A percentile compares a stretch with the other conserved stretches of the same genome.
These are phyloP conservation scores for Penicillium tannophilum DNA, from an alignment of 495 filamentous ascomycete species.

Conservation along the genomic window DNA sequence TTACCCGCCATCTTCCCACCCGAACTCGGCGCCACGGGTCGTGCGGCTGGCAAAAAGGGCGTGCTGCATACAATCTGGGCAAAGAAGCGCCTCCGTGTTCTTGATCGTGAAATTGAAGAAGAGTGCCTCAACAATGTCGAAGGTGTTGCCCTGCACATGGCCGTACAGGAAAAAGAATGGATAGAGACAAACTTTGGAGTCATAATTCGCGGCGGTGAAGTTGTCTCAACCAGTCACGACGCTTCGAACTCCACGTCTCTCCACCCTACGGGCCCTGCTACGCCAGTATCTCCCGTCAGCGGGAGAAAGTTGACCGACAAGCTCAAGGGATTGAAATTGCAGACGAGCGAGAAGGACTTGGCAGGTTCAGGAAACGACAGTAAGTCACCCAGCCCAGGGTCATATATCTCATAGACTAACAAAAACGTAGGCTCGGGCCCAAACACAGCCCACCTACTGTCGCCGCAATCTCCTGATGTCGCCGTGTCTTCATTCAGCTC, in stretches of 20 bases:
- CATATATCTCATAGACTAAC: background rate
- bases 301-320: conserved; percentile 70
- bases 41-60: conserved; percentile 70
- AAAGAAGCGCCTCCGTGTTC: conserved; percentile 69
- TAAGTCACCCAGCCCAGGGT: conserved; percentile 26
- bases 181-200: conserved; percentile 79
- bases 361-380: conserved; percentile 41
- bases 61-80: conserved; percentile 84
- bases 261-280: conserved; percentile 33
- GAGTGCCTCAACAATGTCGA: conserved; percentile 69
- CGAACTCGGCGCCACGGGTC: conserved; percentile 63
- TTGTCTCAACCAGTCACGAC: conserved; percentile 19
- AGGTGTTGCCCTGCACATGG: conserved; percentile 79
- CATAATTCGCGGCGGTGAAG: conserved; percentile 24
- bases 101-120: conserved; percentile 68
- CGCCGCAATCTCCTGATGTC: conserved; percentile 63
- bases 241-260: conserved; percentile 10
- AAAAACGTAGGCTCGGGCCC: background rate
- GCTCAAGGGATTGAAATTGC: conserved; percentile 71
- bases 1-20: conserved; percentile 80
- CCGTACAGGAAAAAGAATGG: conserved; percentile 76
- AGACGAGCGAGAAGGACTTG: conserved; percentile 66
- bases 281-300: conserved; percentile 62
- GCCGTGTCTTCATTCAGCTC: conserved; percentile 66
- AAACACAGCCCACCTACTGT: conserved; percentile 48